Evolutionary conservation across 306 rosid species (phyloP).

Genomic region (Vicia villosa): DNA sequence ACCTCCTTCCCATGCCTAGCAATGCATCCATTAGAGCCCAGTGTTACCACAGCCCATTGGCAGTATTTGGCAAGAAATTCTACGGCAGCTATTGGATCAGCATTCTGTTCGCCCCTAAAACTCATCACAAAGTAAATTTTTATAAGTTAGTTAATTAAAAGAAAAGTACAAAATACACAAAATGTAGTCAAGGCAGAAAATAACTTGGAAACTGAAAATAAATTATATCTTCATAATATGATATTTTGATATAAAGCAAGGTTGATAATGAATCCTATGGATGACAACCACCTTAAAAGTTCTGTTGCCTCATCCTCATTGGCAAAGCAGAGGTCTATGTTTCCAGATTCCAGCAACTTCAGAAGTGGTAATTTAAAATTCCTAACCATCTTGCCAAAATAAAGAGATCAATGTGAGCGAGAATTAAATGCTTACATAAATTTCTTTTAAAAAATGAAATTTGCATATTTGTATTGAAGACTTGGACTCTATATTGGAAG

Average conservation of each 20-base stretch:
- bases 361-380: conserved; percentile 67
- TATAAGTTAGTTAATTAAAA: conserved; percentile 13
- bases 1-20: conserved; percentile 96
- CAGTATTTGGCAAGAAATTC: conserved; percentile 79
- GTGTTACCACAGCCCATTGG: conserved; percentile 90
- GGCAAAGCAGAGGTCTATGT: conserved; percentile 91
- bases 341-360: conserved; percentile 69
- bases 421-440: neutral
- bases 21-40: conserved; percentile 82
- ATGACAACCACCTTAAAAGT: conserved; percentile 66
- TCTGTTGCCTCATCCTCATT: conserved; percentile 98
- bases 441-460: conserved; percentile 7
- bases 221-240: conserved; percentile 32
- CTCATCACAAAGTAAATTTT: conserved; percentile 36
- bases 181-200: conserved; percentile 1
- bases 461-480: neutral
- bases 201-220: conserved; percentile 27
- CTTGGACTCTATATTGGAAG: neutral
- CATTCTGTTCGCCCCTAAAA: conserved; percentile 59
- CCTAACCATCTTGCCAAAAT: conserved; percentile 83
- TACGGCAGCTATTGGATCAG: conserved; percentile 60
- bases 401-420: conserved; percentile 34
- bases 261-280: conserved; percentile 10
- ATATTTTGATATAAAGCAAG: conserved; percentile 3
- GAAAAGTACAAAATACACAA: neutral